Percentiles rank a stretch among this genome's conserved stretches.
Conservation (phyloP, 73 alveolate species). For the Tetrahymena elliotti region DNA sequence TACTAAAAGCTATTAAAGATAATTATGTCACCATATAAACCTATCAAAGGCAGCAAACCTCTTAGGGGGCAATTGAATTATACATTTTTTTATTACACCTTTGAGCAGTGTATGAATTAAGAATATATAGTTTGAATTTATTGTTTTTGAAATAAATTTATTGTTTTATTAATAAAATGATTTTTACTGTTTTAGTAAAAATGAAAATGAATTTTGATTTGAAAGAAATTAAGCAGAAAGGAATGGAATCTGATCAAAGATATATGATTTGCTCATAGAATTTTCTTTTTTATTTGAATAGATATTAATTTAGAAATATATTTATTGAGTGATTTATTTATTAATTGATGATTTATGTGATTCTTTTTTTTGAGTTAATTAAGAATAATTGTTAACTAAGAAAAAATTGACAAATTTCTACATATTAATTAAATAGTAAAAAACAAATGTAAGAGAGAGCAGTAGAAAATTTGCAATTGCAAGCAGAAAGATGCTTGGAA, state of each 20-base stretch:
- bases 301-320: not conserved
- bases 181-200: too few species aligned
- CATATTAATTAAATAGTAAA: not conserved
- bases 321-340: not conserved
- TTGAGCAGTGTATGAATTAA: too few species aligned
- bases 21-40: too few species aligned
- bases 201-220: too few species aligned
- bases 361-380: not conserved
- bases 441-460: not conserved
- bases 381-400: not conserved
- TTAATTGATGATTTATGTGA: not conserved
- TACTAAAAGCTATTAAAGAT: too few species aligned
- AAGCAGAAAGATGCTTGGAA: not conserved
- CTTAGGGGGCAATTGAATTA: too few species aligned
- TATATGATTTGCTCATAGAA: not conserved
- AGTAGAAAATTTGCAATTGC: not conserved
- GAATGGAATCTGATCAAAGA: not conserved
- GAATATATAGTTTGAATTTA: too few species aligned
- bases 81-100: too few species aligned
- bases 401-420: not conserved
- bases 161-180: too few species aligned
- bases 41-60: too few species aligned
- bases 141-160: too few species aligned
- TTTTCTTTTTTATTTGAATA: not conserved
- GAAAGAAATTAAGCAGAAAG: too few species aligned